phyloP scores from a whole-genome alignment of 225 moss, liverwort and hornwort genomes.

The Thuidium tamariscinum region DNA sequence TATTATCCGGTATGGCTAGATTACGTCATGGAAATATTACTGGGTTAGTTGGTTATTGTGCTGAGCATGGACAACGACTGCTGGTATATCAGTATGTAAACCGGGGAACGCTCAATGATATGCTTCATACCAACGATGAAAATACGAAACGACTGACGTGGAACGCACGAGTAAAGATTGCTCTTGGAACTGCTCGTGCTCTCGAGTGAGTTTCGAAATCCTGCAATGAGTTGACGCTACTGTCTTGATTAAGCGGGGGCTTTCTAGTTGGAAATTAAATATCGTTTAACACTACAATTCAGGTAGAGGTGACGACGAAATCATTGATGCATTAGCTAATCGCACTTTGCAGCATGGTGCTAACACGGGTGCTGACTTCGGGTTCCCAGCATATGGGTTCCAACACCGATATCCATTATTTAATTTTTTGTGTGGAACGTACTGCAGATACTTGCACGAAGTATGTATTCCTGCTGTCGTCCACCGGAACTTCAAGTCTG shows the following conservation, averaged over 20 bases:
- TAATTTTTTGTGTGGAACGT: not conserved
- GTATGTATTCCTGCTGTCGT: slow-evolving; percentile 59
- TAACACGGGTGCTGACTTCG: not conserved
- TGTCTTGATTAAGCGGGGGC: not conserved
- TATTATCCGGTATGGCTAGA: slow-evolving; percentile 50
- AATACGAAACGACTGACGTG: slow-evolving; percentile 44
- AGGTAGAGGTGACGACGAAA: not conserved
- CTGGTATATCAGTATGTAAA: slow-evolving; percentile 54
- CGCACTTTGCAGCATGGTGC: not conserved
- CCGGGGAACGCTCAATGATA: slow-evolving; percentile 53
- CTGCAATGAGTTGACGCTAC: not conserved
- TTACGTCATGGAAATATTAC: slow-evolving; percentile 57
- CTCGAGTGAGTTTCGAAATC: slow-evolving; percentile 44
- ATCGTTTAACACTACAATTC: not conserved
- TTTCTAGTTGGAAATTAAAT: not conserved
- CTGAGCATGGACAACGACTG: slow-evolving; percentile 62
- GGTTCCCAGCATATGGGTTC: not conserved
- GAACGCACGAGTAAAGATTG: slow-evolving; percentile 64
- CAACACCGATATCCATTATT: not conserved
- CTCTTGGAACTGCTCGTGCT: slow-evolving; percentile 67
- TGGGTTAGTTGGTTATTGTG: slow-evolving; percentile 61
- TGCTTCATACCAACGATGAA: slow-evolving; percentile 49
- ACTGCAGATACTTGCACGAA: slow-evolving; percentile 66
- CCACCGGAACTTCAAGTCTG: slow-evolving; percentile 77
- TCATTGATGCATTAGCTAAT: not conserved